Evolutionary conservation across 2,329 filamentous ascomycete species (phyloP), one percentile per base, ranked within the genome.

Genomic region (Lecanicillium sp.): DNA sequence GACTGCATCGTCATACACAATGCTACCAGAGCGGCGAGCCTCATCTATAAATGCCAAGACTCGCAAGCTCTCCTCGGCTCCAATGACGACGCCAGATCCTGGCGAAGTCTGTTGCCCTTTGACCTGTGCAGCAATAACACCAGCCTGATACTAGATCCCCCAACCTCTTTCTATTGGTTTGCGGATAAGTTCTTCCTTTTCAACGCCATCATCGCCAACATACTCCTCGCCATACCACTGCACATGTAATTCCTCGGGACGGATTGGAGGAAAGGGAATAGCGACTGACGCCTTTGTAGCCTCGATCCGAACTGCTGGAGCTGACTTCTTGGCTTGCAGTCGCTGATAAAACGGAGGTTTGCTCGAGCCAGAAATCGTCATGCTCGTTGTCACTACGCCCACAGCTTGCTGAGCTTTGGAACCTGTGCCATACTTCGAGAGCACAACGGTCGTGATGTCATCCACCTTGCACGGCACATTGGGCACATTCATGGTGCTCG

Each of bases 111-210:
- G 29, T 31, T 31, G 29, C 13, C 7, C 29, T 31, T 31, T n/a
- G 29, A 31, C 15, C 13, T 31, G 29, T 31, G 13, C 29, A 31
- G 29, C 29, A n/a, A 31, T 31, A 31, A 31, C 13, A 31, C 14
- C 29, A 31, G 29, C 29, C 15, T 31, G 29, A 31, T 31, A 31
- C 29, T n/a, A 31, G 15, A 31, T 31, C 29, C 29, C 29, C 29
- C 29, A 31, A 31, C 29, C 29, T 31, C 29, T 31, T 31, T 31
- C 29, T 31, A 31, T n/a, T 31, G 29, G 29, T 17, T 31, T 31
- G 13, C 29, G 29, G 29, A 31, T 31, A 17, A 31, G 6, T 31
- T 31, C 29, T 31, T 31, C 29, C 13, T n/a, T 31, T 31, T 31
- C 29, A 31, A 31, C 29, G 29, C 29, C 29, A n/a, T 31, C 29